A percentile compares a stretch with the other conserved stretches of the same genome.
phyloP scores from a whole-genome alignment of 352 stramenopile genomes.

The Phytopythium litorale region DNA sequence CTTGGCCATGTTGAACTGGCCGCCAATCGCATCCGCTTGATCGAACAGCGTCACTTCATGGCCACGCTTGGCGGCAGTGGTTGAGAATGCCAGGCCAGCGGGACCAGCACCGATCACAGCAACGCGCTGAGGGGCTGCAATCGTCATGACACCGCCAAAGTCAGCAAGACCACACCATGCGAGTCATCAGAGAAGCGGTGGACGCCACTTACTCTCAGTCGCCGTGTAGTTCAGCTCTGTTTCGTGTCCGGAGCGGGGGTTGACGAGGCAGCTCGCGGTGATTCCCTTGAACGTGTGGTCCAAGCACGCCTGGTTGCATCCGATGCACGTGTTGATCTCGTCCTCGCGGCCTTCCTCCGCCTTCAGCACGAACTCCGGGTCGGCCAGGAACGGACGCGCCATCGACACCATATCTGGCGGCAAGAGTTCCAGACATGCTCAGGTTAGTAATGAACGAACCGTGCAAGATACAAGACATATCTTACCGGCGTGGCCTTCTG shows the following conservation, averaged over 20 bases:
- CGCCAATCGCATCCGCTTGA: slow-evolving; percentile 78
- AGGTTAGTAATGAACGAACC: background rate
- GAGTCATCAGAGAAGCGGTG: background rate
- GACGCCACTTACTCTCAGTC: slow-evolving; percentile 20
- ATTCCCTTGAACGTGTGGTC: slow-evolving; percentile 97
- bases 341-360: slow-evolving; percentile 82
- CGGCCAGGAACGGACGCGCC: slow-evolving; percentile 92
- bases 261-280: slow-evolving; percentile 95
- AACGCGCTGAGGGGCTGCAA: slow-evolving; percentile 45
- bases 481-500: slow-evolving; percentile 59
- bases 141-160: background rate
- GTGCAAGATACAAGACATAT: background rate
- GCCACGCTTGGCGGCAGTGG: slow-evolving; percentile 82
- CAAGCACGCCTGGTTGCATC: slow-evolving; percentile 94
- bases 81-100: slow-evolving; percentile 92
- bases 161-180: background rate
- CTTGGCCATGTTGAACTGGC: slow-evolving; percentile 98
- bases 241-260: slow-evolving; percentile 94
- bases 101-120: slow-evolving; percentile 94
- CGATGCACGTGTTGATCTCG: slow-evolving; percentile 99
- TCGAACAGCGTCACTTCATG: slow-evolving; percentile 96
- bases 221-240: slow-evolving; percentile 83
- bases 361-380: slow-evolving; percentile 94
- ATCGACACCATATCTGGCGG: slow-evolving; percentile 76
- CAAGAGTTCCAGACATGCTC: background rate